Evolutionary conservation across 2,329 filamentous ascomycete species (phyloP).

Genomic region (Zalaria obscura): DNA sequence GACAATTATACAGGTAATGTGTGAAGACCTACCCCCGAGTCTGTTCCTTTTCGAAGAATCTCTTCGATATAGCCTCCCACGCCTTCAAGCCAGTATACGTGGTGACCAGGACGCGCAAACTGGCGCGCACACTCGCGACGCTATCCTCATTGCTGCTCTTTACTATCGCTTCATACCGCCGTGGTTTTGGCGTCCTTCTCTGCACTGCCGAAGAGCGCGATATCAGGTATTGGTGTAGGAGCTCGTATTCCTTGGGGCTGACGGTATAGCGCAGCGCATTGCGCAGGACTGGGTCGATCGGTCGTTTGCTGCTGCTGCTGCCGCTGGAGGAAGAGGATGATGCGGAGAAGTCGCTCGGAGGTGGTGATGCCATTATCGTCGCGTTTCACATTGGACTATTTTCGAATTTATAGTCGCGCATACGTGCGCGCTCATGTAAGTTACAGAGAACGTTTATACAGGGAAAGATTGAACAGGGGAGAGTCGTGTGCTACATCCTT

Average conservation of each 20-base stretch:
- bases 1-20: no score
- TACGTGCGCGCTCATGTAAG: no score
- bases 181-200: constrained; percentile 36
- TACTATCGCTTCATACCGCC: constrained; percentile 36
- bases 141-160: constrained; percentile 24
- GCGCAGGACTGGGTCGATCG: constrained; percentile 58
- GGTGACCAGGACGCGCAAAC: constrained; percentile 28
- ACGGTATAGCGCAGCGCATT: constrained; percentile 75
- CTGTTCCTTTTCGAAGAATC: constrained; percentile 10
- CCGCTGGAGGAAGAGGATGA: constrained; percentile 1
- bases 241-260: constrained; percentile 73
- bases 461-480: no score
- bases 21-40: neutral
- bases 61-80: constrained; percentile 27
- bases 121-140: constrained; percentile 28
- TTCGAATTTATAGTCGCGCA: no score
- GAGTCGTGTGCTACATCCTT: no score
- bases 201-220: constrained; percentile 52
- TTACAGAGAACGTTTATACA: no score
- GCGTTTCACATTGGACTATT: no score
- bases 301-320: constrained; percentile 3
- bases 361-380: neutral
- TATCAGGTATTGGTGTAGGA: constrained; percentile 70
- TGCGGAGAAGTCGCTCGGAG: constrained; percentile 1
- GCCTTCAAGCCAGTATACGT: constrained; percentile 30